Conservation (phyloP, 345 rosid species). For the Salix arbutifolia region DNA sequence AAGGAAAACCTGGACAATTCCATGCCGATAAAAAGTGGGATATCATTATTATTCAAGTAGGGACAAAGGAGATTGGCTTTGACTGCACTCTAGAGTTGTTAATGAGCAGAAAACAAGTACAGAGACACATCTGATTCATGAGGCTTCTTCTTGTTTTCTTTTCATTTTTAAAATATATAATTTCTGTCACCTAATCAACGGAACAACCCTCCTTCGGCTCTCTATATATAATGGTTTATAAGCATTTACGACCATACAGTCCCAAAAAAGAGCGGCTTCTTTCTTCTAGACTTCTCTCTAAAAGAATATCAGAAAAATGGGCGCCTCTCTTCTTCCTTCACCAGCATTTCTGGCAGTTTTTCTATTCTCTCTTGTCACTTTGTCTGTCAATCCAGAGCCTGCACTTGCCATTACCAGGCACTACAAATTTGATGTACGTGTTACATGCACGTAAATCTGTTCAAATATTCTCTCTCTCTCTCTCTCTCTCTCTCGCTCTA, state of each 20-base stretch:
- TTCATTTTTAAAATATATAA: not conserved
- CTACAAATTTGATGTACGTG: slow-evolving; percentile 17
- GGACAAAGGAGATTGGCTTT: slow-evolving; percentile 47
- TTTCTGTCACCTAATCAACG: slow-evolving; percentile 11
- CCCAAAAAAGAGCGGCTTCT: not conserved
- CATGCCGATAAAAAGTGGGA: not conserved
- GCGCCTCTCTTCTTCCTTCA: slow-evolving; percentile 27
- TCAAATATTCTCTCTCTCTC: not conserved
- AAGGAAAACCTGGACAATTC: not conserved
- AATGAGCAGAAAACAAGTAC: slow-evolving; percentile 30
- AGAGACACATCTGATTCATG: not conserved
- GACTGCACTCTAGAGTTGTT: slow-evolving; percentile 69
- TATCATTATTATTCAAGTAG: not conserved
- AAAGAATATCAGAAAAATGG: slow-evolving; percentile 3
- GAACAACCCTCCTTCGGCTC: slow-evolving; percentile 17
- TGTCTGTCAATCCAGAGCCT: not conserved
- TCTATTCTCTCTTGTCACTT: slow-evolving; percentile 1
- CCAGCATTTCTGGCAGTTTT: slow-evolving; percentile 12
- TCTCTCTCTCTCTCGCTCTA: not conserved
- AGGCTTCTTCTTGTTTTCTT: not conserved
- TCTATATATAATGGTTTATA: slow-evolving; percentile 27
- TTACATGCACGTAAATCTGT: not conserved
- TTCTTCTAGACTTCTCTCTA: not conserved
- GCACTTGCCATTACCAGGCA: slow-evolving; percentile 16
- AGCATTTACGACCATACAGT: slow-evolving; percentile 7